These are phyloP conservation scores for Penicillium sp. DNA, from an alignment of 2,329 filamentous ascomycete genomes.

Conservation along the genomic window DNA sequence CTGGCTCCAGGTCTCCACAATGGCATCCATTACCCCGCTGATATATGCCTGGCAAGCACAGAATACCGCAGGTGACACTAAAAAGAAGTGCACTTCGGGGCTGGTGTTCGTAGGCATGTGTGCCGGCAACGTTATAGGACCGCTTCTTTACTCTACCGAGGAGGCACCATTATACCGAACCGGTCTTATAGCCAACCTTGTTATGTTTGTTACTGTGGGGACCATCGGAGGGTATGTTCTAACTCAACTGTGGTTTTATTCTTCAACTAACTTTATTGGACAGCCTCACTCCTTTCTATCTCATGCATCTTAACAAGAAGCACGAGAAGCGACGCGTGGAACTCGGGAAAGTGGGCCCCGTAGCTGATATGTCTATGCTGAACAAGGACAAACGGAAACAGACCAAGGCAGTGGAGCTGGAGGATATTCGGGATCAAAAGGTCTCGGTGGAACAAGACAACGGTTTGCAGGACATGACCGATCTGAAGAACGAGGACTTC, in stretches of 20 bases:
- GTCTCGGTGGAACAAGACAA: conserved; percentile 6
- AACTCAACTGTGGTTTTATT: not conserved
- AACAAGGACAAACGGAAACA: conserved; percentile 16
- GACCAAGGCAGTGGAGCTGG: conserved; percentile 8
- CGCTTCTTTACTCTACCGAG: conserved; percentile 32
- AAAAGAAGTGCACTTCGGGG: conserved; percentile 35
- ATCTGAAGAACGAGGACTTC: conserved; percentile 12
- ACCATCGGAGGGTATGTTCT: conserved; percentile 21
- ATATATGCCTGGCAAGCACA: conserved; percentile 38
- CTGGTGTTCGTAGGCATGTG: conserved; percentile 37
- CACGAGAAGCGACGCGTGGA: conserved; percentile 29
- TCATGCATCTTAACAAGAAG: conserved; percentile 29
- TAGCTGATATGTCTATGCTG: conserved; percentile 35
- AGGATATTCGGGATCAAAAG: conserved; percentile 8
- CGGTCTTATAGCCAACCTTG: conserved; percentile 32
- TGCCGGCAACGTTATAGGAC: conserved; percentile 36
- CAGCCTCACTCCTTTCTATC: conserved; percentile 29
- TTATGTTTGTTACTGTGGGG: conserved; percentile 33
- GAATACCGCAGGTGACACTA: conserved; percentile 38
- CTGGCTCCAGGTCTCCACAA: conserved; percentile 21
- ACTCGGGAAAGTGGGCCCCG: conserved; percentile 28
- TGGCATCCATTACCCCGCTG: conserved; percentile 35
- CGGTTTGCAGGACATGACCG: conserved; percentile 9
- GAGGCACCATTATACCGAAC: conserved; percentile 35
- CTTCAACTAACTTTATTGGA: not conserved